A percentile compares a stretch with the other conserved stretches of the same genome.
phyloP scores from a whole-genome alignment of 2,329 filamentous ascomycete genomes.

The Hypoxylon sp. region DNA sequence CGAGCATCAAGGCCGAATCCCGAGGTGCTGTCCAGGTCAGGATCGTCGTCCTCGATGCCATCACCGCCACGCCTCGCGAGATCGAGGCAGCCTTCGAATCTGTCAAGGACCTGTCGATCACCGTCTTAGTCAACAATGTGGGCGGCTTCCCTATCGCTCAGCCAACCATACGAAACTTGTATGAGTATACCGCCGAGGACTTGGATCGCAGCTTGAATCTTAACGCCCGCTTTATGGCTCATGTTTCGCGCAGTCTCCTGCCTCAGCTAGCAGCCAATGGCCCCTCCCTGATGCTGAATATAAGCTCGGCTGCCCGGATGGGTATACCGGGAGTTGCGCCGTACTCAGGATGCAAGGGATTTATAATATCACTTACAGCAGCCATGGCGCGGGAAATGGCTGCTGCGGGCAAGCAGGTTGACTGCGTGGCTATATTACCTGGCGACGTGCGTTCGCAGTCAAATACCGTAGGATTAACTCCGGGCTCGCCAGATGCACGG shows the following conservation, averaged over 20 bases:
- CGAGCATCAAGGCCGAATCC: slow-evolving; percentile 40
- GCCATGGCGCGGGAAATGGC: slow-evolving; percentile 48
- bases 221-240: slow-evolving; percentile 53
- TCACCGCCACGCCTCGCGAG: slow-evolving; percentile 46
- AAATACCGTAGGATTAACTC: slow-evolving; percentile 23
- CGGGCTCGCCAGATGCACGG: slow-evolving; percentile 28
- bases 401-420: slow-evolving; percentile 44
- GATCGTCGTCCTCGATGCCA: slow-evolving; percentile 49
- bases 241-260: slow-evolving; percentile 50
- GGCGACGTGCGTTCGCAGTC: slow-evolving; percentile 48
- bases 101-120: slow-evolving; percentile 44
- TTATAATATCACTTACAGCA: slow-evolving; percentile 47
- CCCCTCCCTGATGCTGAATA: slow-evolving; percentile 48
- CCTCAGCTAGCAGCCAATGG: slow-evolving; percentile 40
- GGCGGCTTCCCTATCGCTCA: slow-evolving; percentile 46
- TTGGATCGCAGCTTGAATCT: slow-evolving; percentile 49
- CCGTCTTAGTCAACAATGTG: slow-evolving; percentile 53
- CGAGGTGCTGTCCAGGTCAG: slow-evolving; percentile 44
- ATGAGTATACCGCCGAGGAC: slow-evolving; percentile 46
- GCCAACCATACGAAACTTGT: slow-evolving; percentile 47
- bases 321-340: slow-evolving; percentile 49
- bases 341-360: slow-evolving; percentile 51
- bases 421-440: slow-evolving; percentile 47
- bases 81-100: slow-evolving; percentile 43
- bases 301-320: slow-evolving; percentile 45